A percentile compares a stretch with the other conserved stretches of the same genome.
These are phyloP conservation scores for Alternaria sp. DNA, from an alignment of 2,329 filamentous ascomycete species.

Conservation along the genomic window DNA sequence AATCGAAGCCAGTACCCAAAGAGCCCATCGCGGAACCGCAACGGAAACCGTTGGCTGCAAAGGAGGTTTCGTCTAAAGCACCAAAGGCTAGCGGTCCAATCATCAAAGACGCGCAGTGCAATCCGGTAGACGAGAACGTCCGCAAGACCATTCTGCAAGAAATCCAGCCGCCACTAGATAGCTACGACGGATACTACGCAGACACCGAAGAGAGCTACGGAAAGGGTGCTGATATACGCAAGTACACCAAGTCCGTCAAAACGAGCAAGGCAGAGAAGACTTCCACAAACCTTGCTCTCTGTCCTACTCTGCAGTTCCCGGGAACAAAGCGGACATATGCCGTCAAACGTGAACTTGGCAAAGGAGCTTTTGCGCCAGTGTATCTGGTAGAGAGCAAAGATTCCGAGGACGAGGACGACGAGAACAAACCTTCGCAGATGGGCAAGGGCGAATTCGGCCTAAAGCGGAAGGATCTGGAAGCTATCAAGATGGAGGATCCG, in stretches of 20 bases:
- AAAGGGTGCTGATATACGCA: constrained; percentile 78
- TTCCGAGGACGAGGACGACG: constrained; percentile 55
- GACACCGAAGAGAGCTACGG: constrained; percentile 70
- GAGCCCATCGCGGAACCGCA: constrained; percentile 22
- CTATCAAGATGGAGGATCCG: constrained; percentile 92
- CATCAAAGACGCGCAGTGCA: constrained; percentile 84
- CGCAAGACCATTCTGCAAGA: constrained; percentile 77
- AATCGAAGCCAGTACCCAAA: constrained; percentile 49
- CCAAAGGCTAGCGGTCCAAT: constrained; percentile 70
- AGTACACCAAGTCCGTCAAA: constrained; percentile 76
- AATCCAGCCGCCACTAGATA: constrained; percentile 74
- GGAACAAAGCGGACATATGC: constrained; percentile 74
- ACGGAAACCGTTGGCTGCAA: constrained; percentile 32
- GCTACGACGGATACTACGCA: constrained; percentile 82
- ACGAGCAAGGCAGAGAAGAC: constrained; percentile 68
- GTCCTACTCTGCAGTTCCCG: constrained; percentile 73
- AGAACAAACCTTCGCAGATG: constrained; percentile 61
- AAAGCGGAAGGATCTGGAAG: constrained; percentile 72
- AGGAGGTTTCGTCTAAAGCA: constrained; percentile 50
- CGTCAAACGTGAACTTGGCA: constrained; percentile 84
- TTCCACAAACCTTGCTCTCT: constrained; percentile 64
- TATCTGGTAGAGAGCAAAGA: constrained; percentile 84
- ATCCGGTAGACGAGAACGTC: constrained; percentile 82
- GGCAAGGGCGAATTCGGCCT: constrained; percentile 69
- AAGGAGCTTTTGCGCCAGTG: constrained; percentile 93